Evolutionary conservation across 2,329 filamentous ascomycete genomes (phyloP).

Genomic region (Microcyclosporella mali): DNA sequence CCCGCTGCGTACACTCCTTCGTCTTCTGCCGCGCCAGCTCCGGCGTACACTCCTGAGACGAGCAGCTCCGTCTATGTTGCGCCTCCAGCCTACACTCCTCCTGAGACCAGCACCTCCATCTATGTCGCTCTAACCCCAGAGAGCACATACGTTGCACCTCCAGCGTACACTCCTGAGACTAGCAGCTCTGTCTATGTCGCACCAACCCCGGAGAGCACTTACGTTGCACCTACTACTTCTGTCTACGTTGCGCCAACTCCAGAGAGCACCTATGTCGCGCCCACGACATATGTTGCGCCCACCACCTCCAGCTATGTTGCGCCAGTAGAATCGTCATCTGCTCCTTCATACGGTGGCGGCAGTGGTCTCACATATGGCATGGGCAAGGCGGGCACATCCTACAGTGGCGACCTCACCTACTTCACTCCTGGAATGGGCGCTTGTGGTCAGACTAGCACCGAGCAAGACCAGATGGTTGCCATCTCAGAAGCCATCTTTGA

Average conservation of each 20-base stretch:
- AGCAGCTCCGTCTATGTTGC: slow-evolving; percentile 17
- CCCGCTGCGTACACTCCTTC: slow-evolving; percentile 8
- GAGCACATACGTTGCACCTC: slow-evolving; percentile 9
- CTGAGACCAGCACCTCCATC: slow-evolving; percentile 12
- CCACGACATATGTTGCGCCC: slow-evolving; percentile 21
- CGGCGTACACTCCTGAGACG: slow-evolving; percentile 3
- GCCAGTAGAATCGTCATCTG: slow-evolving; percentile 10
- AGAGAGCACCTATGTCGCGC: slow-evolving; percentile 15
- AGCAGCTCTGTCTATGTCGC: slow-evolving; percentile 5
- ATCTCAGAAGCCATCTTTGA: slow-evolving; percentile 62
- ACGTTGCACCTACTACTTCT: slow-evolving; percentile 22
- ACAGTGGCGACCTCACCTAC: slow-evolving; percentile 65
- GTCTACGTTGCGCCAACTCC: slow-evolving; percentile 20
- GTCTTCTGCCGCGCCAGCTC: slow-evolving; percentile 5
- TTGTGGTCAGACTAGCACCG: slow-evolving; percentile 60
- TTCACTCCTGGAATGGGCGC: slow-evolving; percentile 63
- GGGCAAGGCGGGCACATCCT: slow-evolving; percentile 33
- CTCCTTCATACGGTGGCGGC: slow-evolving; percentile 1
- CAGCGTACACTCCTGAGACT: slow-evolving; percentile 14
- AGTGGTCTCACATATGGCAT: slow-evolving; percentile 15
- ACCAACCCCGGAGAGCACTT: slow-evolving; percentile 10
- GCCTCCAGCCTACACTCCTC: slow-evolving; percentile 8
- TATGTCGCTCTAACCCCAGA: slow-evolving; percentile 17
- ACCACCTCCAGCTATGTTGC: slow-evolving; percentile 13
- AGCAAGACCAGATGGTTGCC: slow-evolving; percentile 59